Evolutionary conservation across 2,329 filamentous ascomycete species (phyloP).

Genomic region (Botryotinia globosa): DNA sequence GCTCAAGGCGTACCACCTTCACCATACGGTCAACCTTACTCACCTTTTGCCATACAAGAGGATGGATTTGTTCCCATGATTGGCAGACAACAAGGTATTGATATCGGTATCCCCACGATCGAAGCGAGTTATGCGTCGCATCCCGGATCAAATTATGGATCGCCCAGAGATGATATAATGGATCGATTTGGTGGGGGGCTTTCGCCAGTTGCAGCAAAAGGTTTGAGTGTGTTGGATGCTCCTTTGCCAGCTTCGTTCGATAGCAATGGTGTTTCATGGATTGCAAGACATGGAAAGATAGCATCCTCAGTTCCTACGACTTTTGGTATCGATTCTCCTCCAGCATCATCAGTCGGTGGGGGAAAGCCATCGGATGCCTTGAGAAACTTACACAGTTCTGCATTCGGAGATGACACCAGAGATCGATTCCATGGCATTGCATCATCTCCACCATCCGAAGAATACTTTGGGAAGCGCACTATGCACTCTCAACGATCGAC

Average conservation of each 20-base stretch:
- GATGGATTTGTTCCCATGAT: constrained; percentile 47
- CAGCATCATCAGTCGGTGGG: constrained; percentile 63
- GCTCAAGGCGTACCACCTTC: constrained; percentile 47
- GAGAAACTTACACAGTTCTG: constrained; percentile 63
- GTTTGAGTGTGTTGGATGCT: constrained; percentile 87
- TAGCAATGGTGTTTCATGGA: constrained; percentile 90
- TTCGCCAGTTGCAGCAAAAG: constrained; percentile 69
- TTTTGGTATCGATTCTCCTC: constrained; percentile 84
- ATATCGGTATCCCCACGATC: constrained; percentile 47
- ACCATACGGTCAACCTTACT: constrained; percentile 40
- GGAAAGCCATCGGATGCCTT: constrained; percentile 63
- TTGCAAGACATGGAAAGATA: constrained; percentile 84
- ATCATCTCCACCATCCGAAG: constrained; percentile 48
- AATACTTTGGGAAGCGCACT: constrained; percentile 67
- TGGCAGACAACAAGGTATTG: constrained; percentile 49
- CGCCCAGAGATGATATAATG: constrained; percentile 65
- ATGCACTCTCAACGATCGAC: constrained; percentile 67
- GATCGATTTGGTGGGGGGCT: constrained; percentile 66
- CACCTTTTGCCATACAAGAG: constrained; percentile 52
- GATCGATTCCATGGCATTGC: constrained; percentile 58
- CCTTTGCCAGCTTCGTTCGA: constrained; percentile 93
- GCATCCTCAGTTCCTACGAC: constrained; percentile 90
- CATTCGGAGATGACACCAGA: constrained; percentile 58
- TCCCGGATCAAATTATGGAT: constrained; percentile 67
- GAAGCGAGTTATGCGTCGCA: constrained; percentile 54